These are phyloP conservation scores for Tricharina praecox DNA, from an alignment of 495 filamentous ascomycete species.

Conservation along the genomic window DNA sequence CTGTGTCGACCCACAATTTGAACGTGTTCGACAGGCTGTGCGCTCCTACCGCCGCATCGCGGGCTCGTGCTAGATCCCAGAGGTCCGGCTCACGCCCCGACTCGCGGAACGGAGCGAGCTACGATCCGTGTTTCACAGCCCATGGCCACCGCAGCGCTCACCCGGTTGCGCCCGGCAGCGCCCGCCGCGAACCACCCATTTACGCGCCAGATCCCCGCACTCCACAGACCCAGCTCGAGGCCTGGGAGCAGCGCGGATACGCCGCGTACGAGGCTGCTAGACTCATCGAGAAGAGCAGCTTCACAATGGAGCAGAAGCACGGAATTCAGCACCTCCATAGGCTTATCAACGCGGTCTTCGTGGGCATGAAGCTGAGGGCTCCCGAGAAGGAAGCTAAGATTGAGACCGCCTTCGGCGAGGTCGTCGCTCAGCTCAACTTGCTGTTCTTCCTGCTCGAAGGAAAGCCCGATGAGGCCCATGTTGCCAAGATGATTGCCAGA, in stretches of 20 bases:
- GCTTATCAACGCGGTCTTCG: neutral
- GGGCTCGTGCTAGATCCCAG: neutral
- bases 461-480: too few relatives aligned
- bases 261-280: neutral
- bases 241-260: constrained; percentile 1
- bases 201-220: neutral
- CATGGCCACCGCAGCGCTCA: neutral
- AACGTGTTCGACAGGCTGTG: neutral
- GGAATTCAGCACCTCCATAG: neutral
- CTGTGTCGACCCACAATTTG: too few relatives aligned
- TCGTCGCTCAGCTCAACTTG: too few relatives aligned
- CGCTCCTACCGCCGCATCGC: neutral
- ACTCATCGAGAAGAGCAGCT: neutral
- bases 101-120: neutral
- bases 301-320: neutral
- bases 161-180: neutral
- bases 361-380: neutral
- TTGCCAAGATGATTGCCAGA: too few relatives aligned
- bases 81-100: neutral
- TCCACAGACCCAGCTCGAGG: neutral
- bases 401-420: too few relatives aligned
- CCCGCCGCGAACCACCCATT: neutral
- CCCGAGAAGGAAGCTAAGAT: too few relatives aligned
- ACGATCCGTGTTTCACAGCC: neutral
- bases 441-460: too few relatives aligned